phyloP scores from a whole-genome alignment of 106 monocot genomes.

The Dioscorea dumetorum region DNA sequence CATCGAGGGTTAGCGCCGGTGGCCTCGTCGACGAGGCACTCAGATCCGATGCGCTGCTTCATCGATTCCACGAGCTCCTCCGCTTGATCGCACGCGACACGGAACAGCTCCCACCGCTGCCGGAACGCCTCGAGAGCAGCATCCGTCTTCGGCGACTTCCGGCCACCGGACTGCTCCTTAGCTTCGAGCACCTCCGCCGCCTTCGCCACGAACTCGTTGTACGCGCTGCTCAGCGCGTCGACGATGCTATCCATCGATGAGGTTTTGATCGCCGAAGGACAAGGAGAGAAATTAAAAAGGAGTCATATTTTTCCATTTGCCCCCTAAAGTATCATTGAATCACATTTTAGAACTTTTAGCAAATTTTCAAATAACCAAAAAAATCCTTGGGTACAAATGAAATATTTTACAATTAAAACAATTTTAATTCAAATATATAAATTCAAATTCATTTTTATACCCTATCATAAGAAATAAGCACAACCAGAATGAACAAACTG shows the following conservation, averaged over 20 bases:
- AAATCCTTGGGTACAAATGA: no score
- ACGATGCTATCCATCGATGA: constrained; percentile 20
- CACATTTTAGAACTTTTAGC: no score
- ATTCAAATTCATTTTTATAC: no score
- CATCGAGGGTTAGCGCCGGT: constrained; percentile 12
- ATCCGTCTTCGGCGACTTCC: constrained; percentile 25
- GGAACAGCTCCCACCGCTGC: constrained; percentile 42
- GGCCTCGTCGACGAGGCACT: constrained; percentile 48
- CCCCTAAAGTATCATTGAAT: no score
- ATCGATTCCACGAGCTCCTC: constrained; percentile 42
- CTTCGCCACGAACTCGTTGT: constrained; percentile 32
- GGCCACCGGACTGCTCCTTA: constrained; percentile 24
- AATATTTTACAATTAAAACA: no score
- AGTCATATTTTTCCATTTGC: not conserved
- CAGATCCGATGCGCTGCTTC: constrained; percentile 35
- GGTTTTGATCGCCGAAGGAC: not conserved
- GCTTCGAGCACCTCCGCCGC: constrained; percentile 25
- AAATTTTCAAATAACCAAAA: no score
- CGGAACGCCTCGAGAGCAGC: constrained; percentile 39
- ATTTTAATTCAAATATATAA: no score
- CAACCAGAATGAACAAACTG: no score
- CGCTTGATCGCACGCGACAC: constrained; percentile 34
- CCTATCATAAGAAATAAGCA: no score
- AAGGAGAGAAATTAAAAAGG: not conserved
- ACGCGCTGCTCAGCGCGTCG: constrained; percentile 28